Evolutionary conservation across 2,329 filamentous ascomycete genomes (phyloP), one percentile per base, ranked within the genome.

Genomic region (Phaeosphaeria sp.): DNA sequence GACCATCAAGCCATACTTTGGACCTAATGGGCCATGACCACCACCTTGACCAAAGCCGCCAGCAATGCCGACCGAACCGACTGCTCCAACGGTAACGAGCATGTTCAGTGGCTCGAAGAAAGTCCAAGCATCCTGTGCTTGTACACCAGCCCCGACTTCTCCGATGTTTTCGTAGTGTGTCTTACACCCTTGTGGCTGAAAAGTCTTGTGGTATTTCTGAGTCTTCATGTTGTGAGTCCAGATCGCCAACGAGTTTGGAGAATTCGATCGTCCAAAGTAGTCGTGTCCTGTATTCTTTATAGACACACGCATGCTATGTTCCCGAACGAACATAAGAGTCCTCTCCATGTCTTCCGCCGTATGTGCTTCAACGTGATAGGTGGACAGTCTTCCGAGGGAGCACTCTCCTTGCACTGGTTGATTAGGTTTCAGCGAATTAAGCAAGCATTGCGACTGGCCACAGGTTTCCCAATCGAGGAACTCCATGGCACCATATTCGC

Each of bases 21-120:
- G 79, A 13, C 81, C 80, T 41, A 87, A 68, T 6, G 84, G 84
- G 11, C 81, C 83, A 71, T 87, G 84, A 0, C 85, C 85, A 27
- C 84, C 85, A 7, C 82, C 84, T 43, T 76, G 74, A 15, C 75
- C 72, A 54, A 74, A 81, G 15, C 78, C 73, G 50, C 73, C 73
- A 10, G 72, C 80, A 66, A 85, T 76, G 13, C 85, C 85, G 10
- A 87, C 83, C 3, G 80, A 83, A 9, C 64, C 62, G 3, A 73
- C 62, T 15, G 73, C 72, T 11, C 72, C 72, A n/a, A 76, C 72
- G 7, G 72, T 76, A 50, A 75, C 73, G 23, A 72, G 64, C 68
- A 76, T 72, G 15, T 59, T 60, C 3, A 72, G 58, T 15, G 63
- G 65, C 50, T 76, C 72, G 49, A 75, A 75, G 56, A 71, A 74